Evolutionary conservation across 1,139 yeast species (phyloP), one percentile per base, ranked within the genome.

Genomic region (Suhomyces bokatorum): DNA sequence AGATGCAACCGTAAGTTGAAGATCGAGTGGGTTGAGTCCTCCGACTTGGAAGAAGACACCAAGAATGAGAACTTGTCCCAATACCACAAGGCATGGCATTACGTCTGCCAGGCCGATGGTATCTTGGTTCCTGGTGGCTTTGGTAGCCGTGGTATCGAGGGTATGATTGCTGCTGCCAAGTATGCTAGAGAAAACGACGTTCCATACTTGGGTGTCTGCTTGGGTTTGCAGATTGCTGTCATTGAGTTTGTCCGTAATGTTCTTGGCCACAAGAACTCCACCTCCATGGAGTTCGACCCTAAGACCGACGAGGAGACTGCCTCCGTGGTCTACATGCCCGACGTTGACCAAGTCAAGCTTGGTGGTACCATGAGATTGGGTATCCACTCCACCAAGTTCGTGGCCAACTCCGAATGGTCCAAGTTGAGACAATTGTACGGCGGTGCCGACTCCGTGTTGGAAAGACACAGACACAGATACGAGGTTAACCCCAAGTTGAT

Each of bases 351-450:
- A 74, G 83, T 87, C 54, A 90, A 89, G 64, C 80, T 95, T 73
- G 99, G 99, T 53, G 99, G 99, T 58, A 93, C 98, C 45, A 95
- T 95, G 99, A 85, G 99, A 75, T 80, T 95, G 57, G 99, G 99
- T 59, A 77, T 89, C 53, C 89, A 97, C 68, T 82, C 91, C 55
- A 89, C 98, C 39, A 80, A 78, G 56, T 95, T 95, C 77, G 85
- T 83, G 60, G 71, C 73, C 12, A 83, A 75, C 53, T 69, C 88
- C 37, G 84, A 86, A 56, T 77, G 83, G 81, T 81, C 93, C 44
- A 78, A 75, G 52, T 80, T 93, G 60, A 83, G 89, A 66, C 79
- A 82, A 69, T 77, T 95, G 47, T 93, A 95, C 66, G 96, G 95
- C 45, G 82, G 81, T 48, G 77, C 79, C 29, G 76, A 73, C 7